Evolutionary conservation across 345 rosid genomes (phyloP), one percentile per base, ranked within the genome.

Genomic region (Ceriops tagal): DNA sequence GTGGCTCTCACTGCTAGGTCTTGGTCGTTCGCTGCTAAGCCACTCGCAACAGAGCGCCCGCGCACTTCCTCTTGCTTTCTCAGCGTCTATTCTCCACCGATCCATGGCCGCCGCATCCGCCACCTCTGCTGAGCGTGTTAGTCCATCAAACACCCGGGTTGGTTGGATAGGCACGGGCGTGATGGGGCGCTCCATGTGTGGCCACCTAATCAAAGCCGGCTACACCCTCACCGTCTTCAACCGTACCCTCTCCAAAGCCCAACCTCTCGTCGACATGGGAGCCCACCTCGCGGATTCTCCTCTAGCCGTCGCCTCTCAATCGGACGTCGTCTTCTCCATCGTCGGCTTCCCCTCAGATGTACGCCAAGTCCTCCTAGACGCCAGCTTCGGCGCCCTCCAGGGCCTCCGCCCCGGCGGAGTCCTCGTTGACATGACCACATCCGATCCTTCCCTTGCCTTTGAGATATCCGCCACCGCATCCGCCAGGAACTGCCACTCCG

Each of bases 131-230:
- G 87, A 81, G 10, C 73, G 63, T 28, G 60, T 79, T 28, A 68
- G 58, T 51, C 86, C 95, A 19, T 66, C 92, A n/a, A 88, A 73
- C 85, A 93, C 92, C 43, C 86, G 89, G 35, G 63, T 91, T 21
- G 98, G 98, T 15, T 93, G 96, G 98, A 89, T 91, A 55, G 98
- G 97, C 52, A 93, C 92, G 43, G 96, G 97, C 39, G 81, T 93
- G 2, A 91, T 93, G 98, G 98, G 96, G 55, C 68, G 83, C 28
- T 86, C 89, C 61, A 89, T 91, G 97, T 91, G 96, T 70, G 73
- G 83, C 57, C 96, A 91, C 80, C 73, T 93, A 34, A 77, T 93
- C 82, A 72, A 69, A 61, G 95, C 97, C 64, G 98, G 98, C 58
- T 93, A 83, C 80, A 57, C 83, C 24, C 69, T 93, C 77, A 83